Evolutionary conservation across 139 green algal genomes (phyloP).

Genomic region (Tetratostichococcus sp.): DNA sequence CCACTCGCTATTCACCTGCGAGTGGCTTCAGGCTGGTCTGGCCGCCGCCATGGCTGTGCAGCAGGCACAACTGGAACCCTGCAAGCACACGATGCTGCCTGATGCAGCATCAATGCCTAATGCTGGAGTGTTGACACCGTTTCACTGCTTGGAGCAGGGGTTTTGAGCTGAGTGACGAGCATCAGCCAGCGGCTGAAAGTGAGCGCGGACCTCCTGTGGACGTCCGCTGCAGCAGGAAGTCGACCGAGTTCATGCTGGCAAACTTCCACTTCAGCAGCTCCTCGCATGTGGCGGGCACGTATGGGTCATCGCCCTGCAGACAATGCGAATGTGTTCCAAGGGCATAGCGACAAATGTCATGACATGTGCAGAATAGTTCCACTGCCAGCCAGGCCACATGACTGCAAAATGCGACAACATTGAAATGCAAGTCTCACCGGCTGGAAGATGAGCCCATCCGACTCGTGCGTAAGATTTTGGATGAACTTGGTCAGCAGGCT

Average conservation of each 20-base stretch:
- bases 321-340: neutral
- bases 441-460: slow-evolving; percentile 93
- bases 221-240: slow-evolving; percentile 70
- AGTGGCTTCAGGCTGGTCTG: slow-evolving; percentile 5
- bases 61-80: slow-evolving; percentile 18
- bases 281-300: slow-evolving; percentile 75
- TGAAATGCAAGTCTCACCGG: slow-evolving; percentile 7
- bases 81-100: neutral
- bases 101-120: no score
- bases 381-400: neutral
- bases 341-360: no score
- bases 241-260: slow-evolving; percentile 90
- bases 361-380: no score
- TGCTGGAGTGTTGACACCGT: no score
- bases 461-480: slow-evolving; percentile 79
- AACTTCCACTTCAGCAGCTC: slow-evolving; percentile 98
- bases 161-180: no score
- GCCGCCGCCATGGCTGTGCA: slow-evolving; percentile 16
- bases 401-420: neutral
- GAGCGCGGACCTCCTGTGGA: neutral
- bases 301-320: slow-evolving; percentile 53
- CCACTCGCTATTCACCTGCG: slow-evolving; percentile 1
- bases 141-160: no score
- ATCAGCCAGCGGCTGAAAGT: no score
- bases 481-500: slow-evolving; percentile 77